Conservation (phyloP, 2,329 filamentous ascomycete genomes). For the Xylariaceae sp. region DNA sequence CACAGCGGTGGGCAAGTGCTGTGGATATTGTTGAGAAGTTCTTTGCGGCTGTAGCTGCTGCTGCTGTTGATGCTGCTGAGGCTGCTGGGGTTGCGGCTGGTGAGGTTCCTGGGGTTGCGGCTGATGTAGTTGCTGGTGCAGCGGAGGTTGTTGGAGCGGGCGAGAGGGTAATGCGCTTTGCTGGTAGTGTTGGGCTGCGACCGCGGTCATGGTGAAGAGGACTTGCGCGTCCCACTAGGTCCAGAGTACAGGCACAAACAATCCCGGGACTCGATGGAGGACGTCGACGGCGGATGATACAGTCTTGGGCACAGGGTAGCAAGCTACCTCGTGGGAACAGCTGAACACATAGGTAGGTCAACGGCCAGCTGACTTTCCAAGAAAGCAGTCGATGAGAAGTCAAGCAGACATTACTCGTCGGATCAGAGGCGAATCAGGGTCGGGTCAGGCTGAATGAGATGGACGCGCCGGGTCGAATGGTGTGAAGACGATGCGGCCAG, state of each 20-base stretch:
- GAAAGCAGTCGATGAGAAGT: background rate
- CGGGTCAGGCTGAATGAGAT: background rate
- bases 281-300: background rate
- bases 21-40: slow-evolving; percentile 7
- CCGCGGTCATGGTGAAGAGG: slow-evolving; percentile 27
- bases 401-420: background rate
- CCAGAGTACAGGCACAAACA: slow-evolving; percentile 9
- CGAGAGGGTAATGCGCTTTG: slow-evolving; percentile 20
- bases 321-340: slow-evolving; percentile 11
- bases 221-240: background rate
- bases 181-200: slow-evolving; percentile 22
- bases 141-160: slow-evolving; percentile 15
- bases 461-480: background rate
- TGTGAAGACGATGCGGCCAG: background rate
- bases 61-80: slow-evolving; percentile 9
- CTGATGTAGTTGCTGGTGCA: slow-evolving; percentile 9
- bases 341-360: slow-evolving; percentile 7
- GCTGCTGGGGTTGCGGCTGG: slow-evolving; percentile 11
- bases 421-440: background rate
- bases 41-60: slow-evolving; percentile 12
- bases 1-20: slow-evolving; percentile 9
- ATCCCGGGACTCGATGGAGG: background rate
- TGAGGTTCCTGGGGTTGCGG: slow-evolving; percentile 8
- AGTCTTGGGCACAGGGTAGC: slow-evolving; percentile 5
- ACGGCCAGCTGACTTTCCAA: background rate